Base-by-base conservation (phyloP, 129 eudicot species). In the Sambucus nigra region DNA sequence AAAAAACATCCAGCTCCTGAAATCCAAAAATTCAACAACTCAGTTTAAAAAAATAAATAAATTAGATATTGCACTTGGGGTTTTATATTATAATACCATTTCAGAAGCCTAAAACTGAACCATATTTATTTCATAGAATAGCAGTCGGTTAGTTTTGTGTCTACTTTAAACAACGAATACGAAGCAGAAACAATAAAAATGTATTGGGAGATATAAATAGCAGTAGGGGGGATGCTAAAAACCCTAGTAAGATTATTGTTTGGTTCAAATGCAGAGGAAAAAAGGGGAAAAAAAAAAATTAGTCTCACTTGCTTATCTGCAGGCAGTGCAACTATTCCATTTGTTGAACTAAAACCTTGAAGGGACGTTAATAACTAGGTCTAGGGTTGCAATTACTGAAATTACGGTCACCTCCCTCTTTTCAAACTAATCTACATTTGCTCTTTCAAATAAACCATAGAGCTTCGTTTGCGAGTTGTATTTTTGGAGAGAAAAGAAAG, bases 331-430 rank as follows among this genome's bases (percentile, higher is more conserved):
- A 7, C 13, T 33, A 14, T 33, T 33, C 2, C 11, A 0, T 33
- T 7, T 7, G 41, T 33, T 33, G 41, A 5, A 33, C 41, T 33
- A 33, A 33, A 2, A 33, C 9, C 12, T 11, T 32, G 7, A n/a
- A 24, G 46, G 29, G 45, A 33, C 61, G 61, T 55, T 55, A 55
- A 55, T 55, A 27, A 33, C 61, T 56, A 56, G 61, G 61, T 48
- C 23, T 56, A 16, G 21, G 23, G 33, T 19, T 38, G 19, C 1
- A 3, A 9, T n/a, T n/a, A n/a, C 17, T 5, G 1, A 16, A 19
- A n/a, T 55, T 35, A 33, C 31, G 13, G 7, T 15, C 21, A 42
- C n/a, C 38, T 41, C 52, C 63, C 33, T 18, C 39, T 29, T n/a
- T n/a, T n/a, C n/a, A n/a, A n/a, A n/a, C n/a, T n/a, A n/a, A n/a